Evolutionary conservation across 192 early-diverging fungal species (phyloP).

Genomic region (Entophlyctis luteolus): DNA sequence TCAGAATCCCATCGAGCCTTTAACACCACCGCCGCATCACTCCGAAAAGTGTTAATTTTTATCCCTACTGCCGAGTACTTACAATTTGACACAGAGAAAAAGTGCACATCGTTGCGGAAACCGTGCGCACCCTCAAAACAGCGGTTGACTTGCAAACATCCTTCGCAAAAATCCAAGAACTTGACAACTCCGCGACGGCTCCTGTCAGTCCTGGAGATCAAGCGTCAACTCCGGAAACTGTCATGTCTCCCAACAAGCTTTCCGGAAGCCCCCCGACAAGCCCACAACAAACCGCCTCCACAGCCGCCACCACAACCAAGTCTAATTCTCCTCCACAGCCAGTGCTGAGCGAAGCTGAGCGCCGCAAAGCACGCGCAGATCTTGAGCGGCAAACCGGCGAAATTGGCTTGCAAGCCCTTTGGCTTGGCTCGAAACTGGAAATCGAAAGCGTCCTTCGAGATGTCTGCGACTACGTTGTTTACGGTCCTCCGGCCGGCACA

Average conservation of each 20-base stretch:
- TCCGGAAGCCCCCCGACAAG: too few relatives aligned
- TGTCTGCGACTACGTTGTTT: slow-evolving; percentile 80
- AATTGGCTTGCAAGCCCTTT: slow-evolving; percentile 78
- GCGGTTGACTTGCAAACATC: slow-evolving; percentile 90
- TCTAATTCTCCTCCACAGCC: slow-evolving; percentile 38
- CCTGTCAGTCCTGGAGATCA: neutral
- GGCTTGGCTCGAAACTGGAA: slow-evolving; percentile 91
- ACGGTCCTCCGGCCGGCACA: neutral
- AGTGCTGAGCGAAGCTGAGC: slow-evolving; percentile 50
- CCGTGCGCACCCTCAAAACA: slow-evolving; percentile 84
- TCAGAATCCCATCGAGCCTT: neutral
- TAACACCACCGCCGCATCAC: neutral
- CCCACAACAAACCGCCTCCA: too few relatives aligned
- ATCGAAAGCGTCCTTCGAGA: slow-evolving; percentile 89
- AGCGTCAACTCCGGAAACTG: slow-evolving; percentile 1
- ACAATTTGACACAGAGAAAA: slow-evolving; percentile 60
- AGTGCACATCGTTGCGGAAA: slow-evolving; percentile 85
- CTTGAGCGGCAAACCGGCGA: slow-evolving; percentile 54
- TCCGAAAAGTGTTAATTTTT: neutral
- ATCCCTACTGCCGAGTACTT: neutral
- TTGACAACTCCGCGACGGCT: slow-evolving; percentile 72
- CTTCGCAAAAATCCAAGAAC: slow-evolving; percentile 83
- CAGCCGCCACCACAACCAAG: slow-evolving; percentile 31
- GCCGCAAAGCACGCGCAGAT: slow-evolving; percentile 58
- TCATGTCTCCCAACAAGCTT: slow-evolving; percentile 26